These are phyloP conservation scores for Chenopodium suecicum DNA, from an alignment of 148 eudicot species.

Conservation along the genomic window DNA sequence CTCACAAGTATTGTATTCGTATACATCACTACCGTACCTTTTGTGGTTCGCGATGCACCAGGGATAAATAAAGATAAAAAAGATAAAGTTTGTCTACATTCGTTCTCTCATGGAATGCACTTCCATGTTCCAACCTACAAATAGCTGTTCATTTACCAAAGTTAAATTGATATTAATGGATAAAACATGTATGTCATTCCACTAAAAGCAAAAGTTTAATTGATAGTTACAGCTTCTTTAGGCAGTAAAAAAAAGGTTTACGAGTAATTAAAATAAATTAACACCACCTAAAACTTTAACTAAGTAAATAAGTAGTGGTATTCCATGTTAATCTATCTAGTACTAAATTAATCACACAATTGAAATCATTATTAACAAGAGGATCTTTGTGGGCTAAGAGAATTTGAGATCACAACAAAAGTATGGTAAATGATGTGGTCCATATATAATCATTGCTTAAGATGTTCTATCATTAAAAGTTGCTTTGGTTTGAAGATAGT, in stretches of 20 bases:
- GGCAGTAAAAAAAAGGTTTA: neutral
- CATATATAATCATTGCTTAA: slow-evolving; percentile 28
- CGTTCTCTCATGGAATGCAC: neutral
- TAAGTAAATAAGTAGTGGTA: neutral
- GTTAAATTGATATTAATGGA: neutral
- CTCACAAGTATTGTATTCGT: neutral
- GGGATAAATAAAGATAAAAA: neutral
- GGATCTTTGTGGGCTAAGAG: slow-evolving; percentile 36
- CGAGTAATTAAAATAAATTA: neutral
- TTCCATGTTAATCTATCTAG: slow-evolving; percentile 17
- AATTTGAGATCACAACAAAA: slow-evolving; percentile 27
- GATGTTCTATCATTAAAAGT: slow-evolving; percentile 30
- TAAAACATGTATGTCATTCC: neutral
- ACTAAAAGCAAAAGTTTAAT: slow-evolving; percentile 5
- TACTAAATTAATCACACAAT: slow-evolving; percentile 3
- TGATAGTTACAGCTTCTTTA: neutral
- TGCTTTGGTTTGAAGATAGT: slow-evolving; percentile 30
- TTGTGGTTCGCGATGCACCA: too few species aligned
- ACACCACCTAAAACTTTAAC: slow-evolving; percentile 10
- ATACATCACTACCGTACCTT: too few species aligned
- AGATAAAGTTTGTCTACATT: neutral
- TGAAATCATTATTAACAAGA: slow-evolving; percentile 8
- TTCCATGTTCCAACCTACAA: neutral
- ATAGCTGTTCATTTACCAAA: neutral
- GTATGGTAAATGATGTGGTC: slow-evolving; percentile 18